phyloP scores from a whole-genome alignment of 495 filamentous ascomycete species.

The Collariella sp. region DNA sequence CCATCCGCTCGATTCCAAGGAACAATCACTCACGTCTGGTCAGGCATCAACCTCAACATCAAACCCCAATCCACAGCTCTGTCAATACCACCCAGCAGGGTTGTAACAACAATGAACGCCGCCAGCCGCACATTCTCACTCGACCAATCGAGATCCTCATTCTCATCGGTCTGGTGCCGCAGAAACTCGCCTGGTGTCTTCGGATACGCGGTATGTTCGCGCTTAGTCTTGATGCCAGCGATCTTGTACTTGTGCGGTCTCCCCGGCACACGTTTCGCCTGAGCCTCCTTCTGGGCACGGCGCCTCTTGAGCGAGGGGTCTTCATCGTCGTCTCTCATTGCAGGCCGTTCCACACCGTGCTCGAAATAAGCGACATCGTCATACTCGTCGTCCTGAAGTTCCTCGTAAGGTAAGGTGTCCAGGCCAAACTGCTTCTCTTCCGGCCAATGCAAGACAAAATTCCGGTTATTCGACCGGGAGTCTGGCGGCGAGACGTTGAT shows the following conservation, averaged over 20 bases:
- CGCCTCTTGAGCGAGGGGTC: constrained; percentile 9
- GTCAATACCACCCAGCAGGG: constrained; percentile 64
- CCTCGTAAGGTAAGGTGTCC: constrained; percentile 39
- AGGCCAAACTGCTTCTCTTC: constrained; percentile 28
- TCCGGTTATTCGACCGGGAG: constrained; percentile 13
- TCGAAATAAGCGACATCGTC: constrained; percentile 11
- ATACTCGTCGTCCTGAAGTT: constrained; percentile 22
- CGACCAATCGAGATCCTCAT: constrained; percentile 29
- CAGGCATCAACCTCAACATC: constrained; percentile 56
- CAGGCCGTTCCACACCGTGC: background rate
- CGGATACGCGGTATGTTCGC: constrained; percentile 33
- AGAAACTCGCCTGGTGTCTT: constrained; percentile 30
- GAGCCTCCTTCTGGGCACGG: constrained; percentile 8
- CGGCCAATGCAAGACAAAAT: constrained; percentile 27
- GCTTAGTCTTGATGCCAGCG: constrained; percentile 30
- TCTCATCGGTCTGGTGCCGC: constrained; percentile 20
- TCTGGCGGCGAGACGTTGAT: constrained; percentile 29
- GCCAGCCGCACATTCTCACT: constrained; percentile 47
- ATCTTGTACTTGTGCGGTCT: constrained; percentile 25
- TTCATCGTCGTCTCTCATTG: background rate
- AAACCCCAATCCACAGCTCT: constrained; percentile 65
- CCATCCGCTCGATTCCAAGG: no score
- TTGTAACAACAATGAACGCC: constrained; percentile 65
- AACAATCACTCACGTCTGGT: constrained; percentile 31
- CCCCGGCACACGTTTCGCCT: constrained; percentile 11